These are phyloP conservation scores for Erigeron canadensis DNA, from an alignment of 129 eudicot species.

Conservation along the genomic window DNA sequence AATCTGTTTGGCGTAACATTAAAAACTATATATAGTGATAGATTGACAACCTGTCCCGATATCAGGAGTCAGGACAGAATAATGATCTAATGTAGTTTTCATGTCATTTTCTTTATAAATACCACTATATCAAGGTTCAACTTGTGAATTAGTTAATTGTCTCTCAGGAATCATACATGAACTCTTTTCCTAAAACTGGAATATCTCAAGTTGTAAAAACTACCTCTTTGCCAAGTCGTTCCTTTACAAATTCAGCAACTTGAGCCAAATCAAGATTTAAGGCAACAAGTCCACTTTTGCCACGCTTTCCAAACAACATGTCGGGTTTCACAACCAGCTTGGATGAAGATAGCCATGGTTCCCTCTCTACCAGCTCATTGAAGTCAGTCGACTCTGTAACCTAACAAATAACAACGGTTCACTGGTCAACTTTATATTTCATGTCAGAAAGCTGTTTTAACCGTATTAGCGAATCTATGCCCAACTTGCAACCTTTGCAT, in stretches of 20 bases:
- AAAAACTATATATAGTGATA: background rate
- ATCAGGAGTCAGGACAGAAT: background rate
- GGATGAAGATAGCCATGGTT: slow-evolving; percentile 85
- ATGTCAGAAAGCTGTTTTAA: background rate
- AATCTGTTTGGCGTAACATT: background rate
- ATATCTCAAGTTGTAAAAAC: background rate
- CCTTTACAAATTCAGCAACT: slow-evolving; percentile 82
- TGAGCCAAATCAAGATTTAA: slow-evolving; percentile 73
- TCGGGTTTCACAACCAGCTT: slow-evolving; percentile 90
- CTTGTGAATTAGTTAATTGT: background rate
- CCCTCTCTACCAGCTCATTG: slow-evolving; percentile 57
- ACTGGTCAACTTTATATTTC: background rate
- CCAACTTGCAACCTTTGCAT: too few relatives aligned
- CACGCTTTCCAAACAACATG: slow-evolving; percentile 92
- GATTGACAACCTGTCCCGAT: background rate
- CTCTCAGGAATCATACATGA: background rate
- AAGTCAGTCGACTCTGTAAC: slow-evolving; percentile 75
- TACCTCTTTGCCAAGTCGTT: slow-evolving; percentile 83
- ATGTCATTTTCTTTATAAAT: background rate
- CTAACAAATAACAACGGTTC: slow-evolving; percentile 23
- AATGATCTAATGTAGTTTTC: background rate
- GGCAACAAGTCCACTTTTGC: slow-evolving; percentile 89
- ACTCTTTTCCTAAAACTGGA: background rate
- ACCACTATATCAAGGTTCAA: background rate
- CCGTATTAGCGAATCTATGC: background rate